Evolutionary conservation across 2,329 filamentous ascomycete species (phyloP).

Genomic region (Neurospora sp.): DNA sequence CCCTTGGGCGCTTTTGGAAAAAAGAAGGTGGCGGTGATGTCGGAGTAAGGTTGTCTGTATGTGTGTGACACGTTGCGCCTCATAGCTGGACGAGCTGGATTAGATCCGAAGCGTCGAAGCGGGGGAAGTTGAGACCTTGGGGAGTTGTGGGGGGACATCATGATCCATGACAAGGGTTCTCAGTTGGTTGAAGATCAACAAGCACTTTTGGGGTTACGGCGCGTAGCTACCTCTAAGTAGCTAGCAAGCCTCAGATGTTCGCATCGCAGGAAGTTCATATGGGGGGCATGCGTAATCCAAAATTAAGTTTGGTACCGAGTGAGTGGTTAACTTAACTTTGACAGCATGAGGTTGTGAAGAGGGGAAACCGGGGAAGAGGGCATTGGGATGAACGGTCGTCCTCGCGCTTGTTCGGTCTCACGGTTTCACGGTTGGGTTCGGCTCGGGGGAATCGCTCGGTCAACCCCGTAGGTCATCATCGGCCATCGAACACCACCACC

Average conservation of each 20-base stretch:
- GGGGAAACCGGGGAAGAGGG: neutral
- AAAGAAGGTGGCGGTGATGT: neutral
- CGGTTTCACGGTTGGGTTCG: neutral
- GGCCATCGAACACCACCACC: neutral
- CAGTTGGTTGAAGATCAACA: neutral
- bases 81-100: neutral
- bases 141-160: neutral
- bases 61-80: neutral
- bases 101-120: neutral
- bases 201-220: neutral
- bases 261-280: neutral
- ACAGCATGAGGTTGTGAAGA: neutral
- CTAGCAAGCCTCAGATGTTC: neutral
- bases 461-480: neutral
- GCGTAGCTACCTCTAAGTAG: neutral
- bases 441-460: neutral
- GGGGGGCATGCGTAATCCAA: neutral
- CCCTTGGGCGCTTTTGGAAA: neutral
- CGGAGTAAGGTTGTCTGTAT: neutral
- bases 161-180: neutral
- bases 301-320: neutral
- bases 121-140: neutral
- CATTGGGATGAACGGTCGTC: neutral
- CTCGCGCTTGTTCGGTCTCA: neutral
- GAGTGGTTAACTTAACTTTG: neutral